phyloP scores from a whole-genome alignment of 2,329 filamentous ascomycete species.

The Talaromyces sp. region DNA sequence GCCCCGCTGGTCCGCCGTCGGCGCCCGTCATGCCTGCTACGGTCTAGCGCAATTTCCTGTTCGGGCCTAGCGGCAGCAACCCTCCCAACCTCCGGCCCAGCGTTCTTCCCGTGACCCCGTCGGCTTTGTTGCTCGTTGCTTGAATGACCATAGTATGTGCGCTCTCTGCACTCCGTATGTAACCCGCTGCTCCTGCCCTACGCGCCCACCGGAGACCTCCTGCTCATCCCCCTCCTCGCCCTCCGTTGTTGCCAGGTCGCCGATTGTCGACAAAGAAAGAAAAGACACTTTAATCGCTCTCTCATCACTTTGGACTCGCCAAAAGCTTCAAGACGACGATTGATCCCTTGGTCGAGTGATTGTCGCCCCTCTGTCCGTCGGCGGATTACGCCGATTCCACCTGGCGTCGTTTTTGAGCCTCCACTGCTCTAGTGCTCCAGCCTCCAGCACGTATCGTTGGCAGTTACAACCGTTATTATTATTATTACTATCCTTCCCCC shows the following conservation, averaged over 20 bases:
- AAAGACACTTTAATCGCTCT: not conserved
- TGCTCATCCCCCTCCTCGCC: not conserved
- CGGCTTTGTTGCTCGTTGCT: not conserved
- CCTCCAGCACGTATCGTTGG: not conserved
- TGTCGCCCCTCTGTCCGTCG: not conserved
- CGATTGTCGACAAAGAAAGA: not conserved
- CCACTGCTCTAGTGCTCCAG: not conserved
- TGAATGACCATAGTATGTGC: too few relatives aligned
- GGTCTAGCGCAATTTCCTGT: not conserved
- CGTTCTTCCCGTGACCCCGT: not conserved
- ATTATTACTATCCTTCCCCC: not conserved
- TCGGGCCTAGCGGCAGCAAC: not conserved
- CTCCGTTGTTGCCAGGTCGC: not conserved
- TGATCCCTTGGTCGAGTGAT: not conserved
- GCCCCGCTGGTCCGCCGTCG: not conserved
- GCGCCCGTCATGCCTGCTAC: not conserved
- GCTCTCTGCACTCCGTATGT: not conserved
- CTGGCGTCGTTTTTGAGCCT: not conserved
- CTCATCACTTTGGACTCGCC: not conserved
- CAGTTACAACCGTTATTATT: too few relatives aligned
- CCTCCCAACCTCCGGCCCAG: not conserved
- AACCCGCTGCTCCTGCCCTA: not conserved
- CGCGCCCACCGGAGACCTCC: not conserved
- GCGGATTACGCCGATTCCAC: not conserved
- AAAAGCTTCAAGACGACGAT: not conserved